These are phyloP conservation scores for Arachnopeziza araneosa DNA, from an alignment of 2,329 filamentous ascomycete genomes.

Conservation along the genomic window DNA sequence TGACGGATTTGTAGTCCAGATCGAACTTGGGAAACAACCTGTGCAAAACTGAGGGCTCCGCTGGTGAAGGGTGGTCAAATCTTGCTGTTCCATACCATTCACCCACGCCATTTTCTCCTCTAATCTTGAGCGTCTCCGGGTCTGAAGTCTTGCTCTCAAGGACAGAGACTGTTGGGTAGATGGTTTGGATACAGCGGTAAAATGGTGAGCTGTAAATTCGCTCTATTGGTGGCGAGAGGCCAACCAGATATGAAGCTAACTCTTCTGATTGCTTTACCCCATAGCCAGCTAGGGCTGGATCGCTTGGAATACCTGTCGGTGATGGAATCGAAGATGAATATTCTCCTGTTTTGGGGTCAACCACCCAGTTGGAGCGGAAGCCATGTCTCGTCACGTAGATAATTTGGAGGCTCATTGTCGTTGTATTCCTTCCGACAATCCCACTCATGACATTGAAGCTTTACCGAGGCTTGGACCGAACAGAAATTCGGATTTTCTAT, in stretches of 20 bases:
- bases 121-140: constrained; percentile 36
- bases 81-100: constrained; percentile 90
- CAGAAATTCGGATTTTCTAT: no score
- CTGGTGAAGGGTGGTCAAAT: constrained; percentile 80
- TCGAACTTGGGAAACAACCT: constrained; percentile 57
- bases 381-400: constrained; percentile 73
- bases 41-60: constrained; percentile 55
- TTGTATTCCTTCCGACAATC: constrained; percentile 4
- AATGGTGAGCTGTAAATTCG: constrained; percentile 80
- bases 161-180: constrained; percentile 59
- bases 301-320: constrained; percentile 81
- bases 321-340: constrained; percentile 71
- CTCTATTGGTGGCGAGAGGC: constrained; percentile 61
- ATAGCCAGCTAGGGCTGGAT: constrained; percentile 81
- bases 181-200: constrained; percentile 82
- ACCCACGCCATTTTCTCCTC: constrained; percentile 55
- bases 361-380: constrained; percentile 89
- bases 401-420: constrained; percentile 46
- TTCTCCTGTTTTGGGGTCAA: constrained; percentile 72
- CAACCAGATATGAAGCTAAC: constrained; percentile 60
- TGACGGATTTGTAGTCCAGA: constrained; percentile 57
- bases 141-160: constrained; percentile 28
- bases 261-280: constrained; percentile 80
- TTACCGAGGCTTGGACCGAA: background rate
- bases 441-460: constrained; percentile 1